phyloP scores from a whole-genome alignment of 2,329 filamentous ascomycete species.

The Pyrenophora teres region DNA sequence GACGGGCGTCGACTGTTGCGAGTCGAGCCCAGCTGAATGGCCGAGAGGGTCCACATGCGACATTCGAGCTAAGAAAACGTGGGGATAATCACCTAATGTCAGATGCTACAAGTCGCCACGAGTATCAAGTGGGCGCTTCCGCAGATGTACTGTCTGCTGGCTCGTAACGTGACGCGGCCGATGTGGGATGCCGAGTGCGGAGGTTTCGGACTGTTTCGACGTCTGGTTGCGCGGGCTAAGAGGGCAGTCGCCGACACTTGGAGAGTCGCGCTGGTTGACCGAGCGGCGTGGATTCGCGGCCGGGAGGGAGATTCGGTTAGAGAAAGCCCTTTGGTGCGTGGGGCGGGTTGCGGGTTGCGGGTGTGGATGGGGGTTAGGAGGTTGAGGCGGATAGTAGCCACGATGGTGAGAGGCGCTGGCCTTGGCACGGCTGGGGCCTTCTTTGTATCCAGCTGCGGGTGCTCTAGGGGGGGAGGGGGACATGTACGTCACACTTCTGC shows the following conservation, averaged over 20 bases:
- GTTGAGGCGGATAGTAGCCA: slow-evolving; percentile 17
- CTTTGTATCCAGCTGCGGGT: slow-evolving; percentile 12
- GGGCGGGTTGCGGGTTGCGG: slow-evolving; percentile 30
- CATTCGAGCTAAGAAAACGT: slow-evolving; percentile 27
- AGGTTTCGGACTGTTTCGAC: slow-evolving; percentile 34
- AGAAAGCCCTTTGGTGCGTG: slow-evolving; percentile 33
- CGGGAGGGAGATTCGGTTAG: slow-evolving; percentile 28
- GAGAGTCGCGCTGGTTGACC: slow-evolving; percentile 30
- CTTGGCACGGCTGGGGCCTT: slow-evolving; percentile 25
- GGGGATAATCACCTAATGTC: slow-evolving; percentile 47
- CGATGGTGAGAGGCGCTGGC: slow-evolving; percentile 22
- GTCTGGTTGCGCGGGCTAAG: slow-evolving; percentile 22
- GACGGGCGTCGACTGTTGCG: slow-evolving; percentile 23
- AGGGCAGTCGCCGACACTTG: slow-evolving; percentile 24
- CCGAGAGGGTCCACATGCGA: slow-evolving; percentile 31
- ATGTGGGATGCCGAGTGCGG: slow-evolving; percentile 29
- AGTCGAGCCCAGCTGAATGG: slow-evolving; percentile 25
- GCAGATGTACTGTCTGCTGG: slow-evolving; percentile 44
- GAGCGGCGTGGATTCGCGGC: slow-evolving; percentile 30
- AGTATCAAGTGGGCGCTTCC: slow-evolving; percentile 47
- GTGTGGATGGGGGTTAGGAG: slow-evolving; percentile 36
- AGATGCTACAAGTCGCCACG: slow-evolving; percentile 48
- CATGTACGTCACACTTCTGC: slow-evolving; percentile 7
- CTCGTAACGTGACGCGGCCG: slow-evolving; percentile 40
- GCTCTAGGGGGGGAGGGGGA: neutral